Percentiles rank a stretch among this genome's conserved stretches.
Evolutionary conservation across 345 rosid species (phyloP).

Genomic region (Brassica napus): Da-Ae NC_063436.1:9911501-9912000

Average conservation of each 20-base stretch:
- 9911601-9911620: not conserved
- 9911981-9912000: not conserved
- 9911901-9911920: conserved; percentile 19
- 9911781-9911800: no score
- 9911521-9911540: not conserved
- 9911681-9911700: no score
- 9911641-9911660: no score
- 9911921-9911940: conserved; percentile 25
- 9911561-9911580: not conserved
- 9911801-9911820: no score
- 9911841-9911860: no score
- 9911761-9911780: no score
- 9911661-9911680: no score
- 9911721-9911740: no score
- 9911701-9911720: no score
- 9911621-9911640: not conserved
- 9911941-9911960: conserved; percentile 23
- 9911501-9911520: not conserved
- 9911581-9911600: not conserved
- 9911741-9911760: no score
- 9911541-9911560: not conserved
- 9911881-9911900: not conserved
- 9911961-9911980: not conserved
- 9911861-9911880: not conserved
- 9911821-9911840: not conserved